phyloP scores from a whole-genome alignment of 371 early-diverging fungal genomes.

The Parasitella parasitica region DNA sequence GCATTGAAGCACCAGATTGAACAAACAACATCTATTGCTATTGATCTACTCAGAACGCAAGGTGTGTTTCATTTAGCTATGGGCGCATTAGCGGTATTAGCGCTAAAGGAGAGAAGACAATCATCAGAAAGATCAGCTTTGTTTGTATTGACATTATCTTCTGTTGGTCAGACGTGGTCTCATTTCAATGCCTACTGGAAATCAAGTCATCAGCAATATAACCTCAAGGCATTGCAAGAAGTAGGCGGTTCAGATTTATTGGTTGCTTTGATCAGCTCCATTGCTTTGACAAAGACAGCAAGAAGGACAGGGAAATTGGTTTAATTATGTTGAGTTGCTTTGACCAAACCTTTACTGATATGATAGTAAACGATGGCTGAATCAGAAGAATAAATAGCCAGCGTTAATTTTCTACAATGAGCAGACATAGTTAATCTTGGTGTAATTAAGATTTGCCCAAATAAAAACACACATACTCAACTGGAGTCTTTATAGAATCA shows the following conservation, averaged over 20 bases:
- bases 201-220: constrained; percentile 18
- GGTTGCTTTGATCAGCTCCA: constrained; percentile 22
- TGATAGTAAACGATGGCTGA: constrained; percentile 51
- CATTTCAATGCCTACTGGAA: constrained; percentile 27
- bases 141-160: constrained; percentile 31
- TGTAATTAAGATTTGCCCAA: not conserved
- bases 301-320: constrained; percentile 31
- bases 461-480: not conserved
- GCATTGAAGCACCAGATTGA: constrained; percentile 12
- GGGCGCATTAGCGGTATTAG: constrained; percentile 28
- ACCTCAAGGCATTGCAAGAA: constrained; percentile 31
- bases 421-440: not conserved
- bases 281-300: constrained; percentile 37
- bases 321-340: constrained; percentile 20
- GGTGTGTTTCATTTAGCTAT: constrained; percentile 42
- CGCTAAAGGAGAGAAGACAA: constrained; percentile 34
- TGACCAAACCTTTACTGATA: constrained; percentile 29
- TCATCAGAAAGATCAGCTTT: constrained; percentile 39
- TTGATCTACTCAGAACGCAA: constrained; percentile 31
- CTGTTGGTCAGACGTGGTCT: constrained; percentile 38
- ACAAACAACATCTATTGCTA: constrained; percentile 20
- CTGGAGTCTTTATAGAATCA: not conserved
- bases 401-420: constrained; percentile 30
- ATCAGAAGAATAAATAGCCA: constrained; percentile 47
- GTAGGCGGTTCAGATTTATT: constrained; percentile 27